A percentile compares a stretch with the other conserved stretches of the same genome.
Evolutionary conservation across 2,329 filamentous ascomycete genomes (phyloP).

Genomic region (Sarocladium oryzae): DNA sequence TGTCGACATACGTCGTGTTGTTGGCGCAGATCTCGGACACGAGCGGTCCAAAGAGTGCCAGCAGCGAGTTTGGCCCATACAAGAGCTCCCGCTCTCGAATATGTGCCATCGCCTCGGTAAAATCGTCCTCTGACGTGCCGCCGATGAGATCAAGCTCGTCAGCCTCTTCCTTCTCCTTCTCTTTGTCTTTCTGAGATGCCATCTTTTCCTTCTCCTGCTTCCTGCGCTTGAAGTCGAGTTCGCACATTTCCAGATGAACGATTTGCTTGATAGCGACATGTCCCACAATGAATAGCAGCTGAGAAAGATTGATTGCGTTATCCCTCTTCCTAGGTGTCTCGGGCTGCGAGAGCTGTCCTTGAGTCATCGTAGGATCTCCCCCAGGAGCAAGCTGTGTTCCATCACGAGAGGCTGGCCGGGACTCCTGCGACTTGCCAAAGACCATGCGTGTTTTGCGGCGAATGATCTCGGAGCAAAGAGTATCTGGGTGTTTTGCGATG

Average conservation of each 20-base stretch:
- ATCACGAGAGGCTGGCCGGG: conserved; percentile 33
- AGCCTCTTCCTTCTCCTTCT: conserved; percentile 56
- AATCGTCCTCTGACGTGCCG: conserved; percentile 90
- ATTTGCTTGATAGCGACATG: conserved; percentile 99
- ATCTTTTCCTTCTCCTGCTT: conserved; percentile 84
- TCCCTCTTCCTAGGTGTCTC: conserved; percentile 51
- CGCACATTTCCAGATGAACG: conserved; percentile 94
- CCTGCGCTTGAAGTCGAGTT: conserved; percentile 93
- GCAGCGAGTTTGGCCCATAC: conserved; percentile 73
- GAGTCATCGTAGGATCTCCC: conserved; percentile 27
- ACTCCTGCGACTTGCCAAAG: conserved; percentile 45
- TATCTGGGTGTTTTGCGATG: conserved; percentile 88
- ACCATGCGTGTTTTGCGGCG: conserved; percentile 80
- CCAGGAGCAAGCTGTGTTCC: conserved; percentile 17
- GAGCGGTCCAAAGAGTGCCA: conserved; percentile 86
- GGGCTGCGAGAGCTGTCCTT: conserved; percentile 13
- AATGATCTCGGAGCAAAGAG: conserved; percentile 84
- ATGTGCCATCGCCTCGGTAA: conserved; percentile 77
- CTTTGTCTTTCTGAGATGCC: conserved; percentile 37
- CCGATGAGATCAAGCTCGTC: conserved; percentile 96
- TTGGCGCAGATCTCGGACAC: conserved; percentile 92
- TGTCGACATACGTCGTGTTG: conserved; percentile 86
- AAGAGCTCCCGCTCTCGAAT: conserved; percentile 79
- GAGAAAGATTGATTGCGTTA: conserved; percentile 71
- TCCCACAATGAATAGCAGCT: conserved; percentile 89